Evolutionary conservation across 2,329 filamentous ascomycete genomes (phyloP).

Genomic region (Trichoderma koningii): DNA sequence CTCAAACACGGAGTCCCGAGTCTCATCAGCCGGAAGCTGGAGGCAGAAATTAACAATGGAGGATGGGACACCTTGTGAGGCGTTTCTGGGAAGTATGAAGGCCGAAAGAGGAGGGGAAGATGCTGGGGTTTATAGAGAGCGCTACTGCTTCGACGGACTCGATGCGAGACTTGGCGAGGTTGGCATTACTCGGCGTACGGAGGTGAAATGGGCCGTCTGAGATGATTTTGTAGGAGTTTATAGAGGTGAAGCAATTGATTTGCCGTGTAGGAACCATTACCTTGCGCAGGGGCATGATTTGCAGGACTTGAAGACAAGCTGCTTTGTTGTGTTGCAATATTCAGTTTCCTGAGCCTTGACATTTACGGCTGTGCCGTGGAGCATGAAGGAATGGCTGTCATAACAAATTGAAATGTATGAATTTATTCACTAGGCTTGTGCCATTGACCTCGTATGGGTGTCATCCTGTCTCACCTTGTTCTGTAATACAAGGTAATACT

Average conservation of each 20-base stretch:
- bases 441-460: no score
- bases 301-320: not conserved
- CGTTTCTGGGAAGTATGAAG: constrained; percentile 32
- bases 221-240: not conserved
- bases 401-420: no score
- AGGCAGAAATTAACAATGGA: constrained; percentile 94
- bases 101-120: not conserved
- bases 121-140: not conserved
- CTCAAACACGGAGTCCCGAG: constrained; percentile 84
- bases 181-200: not conserved
- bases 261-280: not conserved
- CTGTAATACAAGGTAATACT: no score
- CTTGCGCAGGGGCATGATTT: not conserved
- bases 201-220: not conserved
- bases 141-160: not conserved
- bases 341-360: no score
- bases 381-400: no score
- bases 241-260: constrained; percentile 4
- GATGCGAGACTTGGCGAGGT: not conserved
- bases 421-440: no score
- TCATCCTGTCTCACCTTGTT: no score
- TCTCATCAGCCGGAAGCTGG: constrained; percentile 83
- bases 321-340: not conserved
- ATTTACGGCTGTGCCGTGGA: no score
- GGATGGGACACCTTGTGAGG: constrained; percentile 80